These are phyloP conservation scores for Stagonosporopsis rhizophila DNA, from an alignment of 2,329 filamentous ascomycete genomes.

Conservation along the genomic window DNA sequence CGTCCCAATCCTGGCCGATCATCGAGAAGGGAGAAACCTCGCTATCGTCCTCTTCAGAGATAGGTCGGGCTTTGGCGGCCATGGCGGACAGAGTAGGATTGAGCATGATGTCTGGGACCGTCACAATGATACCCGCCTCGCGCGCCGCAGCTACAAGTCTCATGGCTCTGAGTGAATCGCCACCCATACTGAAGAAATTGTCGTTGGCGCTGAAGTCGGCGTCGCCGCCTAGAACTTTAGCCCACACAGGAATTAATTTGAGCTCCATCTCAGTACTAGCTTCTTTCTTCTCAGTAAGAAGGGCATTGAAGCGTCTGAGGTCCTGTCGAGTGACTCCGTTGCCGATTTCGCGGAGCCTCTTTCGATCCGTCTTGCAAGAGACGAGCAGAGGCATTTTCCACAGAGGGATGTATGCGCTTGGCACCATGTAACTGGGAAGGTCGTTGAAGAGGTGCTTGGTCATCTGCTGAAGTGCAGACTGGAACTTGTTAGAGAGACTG, in stretches of 20 bases:
- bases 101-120: conserved; percentile 64
- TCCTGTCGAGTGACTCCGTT: conserved; percentile 41
- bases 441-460: conserved; percentile 37
- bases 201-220: conserved; percentile 44
- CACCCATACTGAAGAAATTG: conserved; percentile 58
- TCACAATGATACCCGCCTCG: conserved; percentile 57
- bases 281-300: conserved; percentile 54
- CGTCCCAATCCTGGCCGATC: conserved; percentile 32
- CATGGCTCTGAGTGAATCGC: conserved; percentile 61
- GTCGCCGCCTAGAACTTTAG: conserved; percentile 42
- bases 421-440: conserved; percentile 47
- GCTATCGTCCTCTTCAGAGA: conserved; percentile 25
- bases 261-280: conserved; percentile 42
- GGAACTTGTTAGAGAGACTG: conserved; percentile 42
- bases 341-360: conserved; percentile 45
- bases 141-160: conserved; percentile 64
- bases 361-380: conserved; percentile 47
- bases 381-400: conserved; percentile 48
- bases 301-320: conserved; percentile 41
- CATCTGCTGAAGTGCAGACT: conserved; percentile 37
- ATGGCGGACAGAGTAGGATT: conserved; percentile 55
- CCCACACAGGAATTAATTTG: conserved; percentile 40
- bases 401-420: conserved; percentile 45
- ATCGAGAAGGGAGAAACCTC: conserved; percentile 46
- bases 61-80: conserved; percentile 48